Percentiles rank a stretch among this genome's conserved stretches.
Evolutionary conservation across 306 rosid species (phyloP).

Genomic region (Quercus variabilis): DNA sequence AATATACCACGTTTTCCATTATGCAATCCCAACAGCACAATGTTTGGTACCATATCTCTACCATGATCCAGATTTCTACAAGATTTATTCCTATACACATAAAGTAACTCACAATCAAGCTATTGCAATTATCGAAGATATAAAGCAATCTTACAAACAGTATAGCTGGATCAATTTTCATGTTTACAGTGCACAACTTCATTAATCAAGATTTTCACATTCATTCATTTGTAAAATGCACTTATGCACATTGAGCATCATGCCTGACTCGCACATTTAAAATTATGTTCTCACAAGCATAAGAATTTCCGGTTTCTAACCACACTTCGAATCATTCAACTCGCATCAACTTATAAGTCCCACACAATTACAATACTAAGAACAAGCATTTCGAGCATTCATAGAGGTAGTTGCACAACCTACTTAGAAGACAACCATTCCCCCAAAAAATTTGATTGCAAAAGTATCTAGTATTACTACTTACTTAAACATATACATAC

Average conservation of each 20-base stretch:
- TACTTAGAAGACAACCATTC: neutral
- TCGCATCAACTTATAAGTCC: neutral
- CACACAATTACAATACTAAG: neutral
- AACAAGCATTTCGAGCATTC: neutral
- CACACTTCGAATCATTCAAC: neutral
- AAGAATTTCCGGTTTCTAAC: neutral
- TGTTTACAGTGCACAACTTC: neutral
- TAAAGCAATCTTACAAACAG: neutral
- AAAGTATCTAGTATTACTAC: constrained; percentile 33
- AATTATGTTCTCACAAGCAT: neutral
- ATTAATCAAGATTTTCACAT: neutral
- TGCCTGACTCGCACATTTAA: neutral
- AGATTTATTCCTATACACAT: neutral
- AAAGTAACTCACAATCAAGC: neutral
- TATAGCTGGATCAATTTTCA: neutral
- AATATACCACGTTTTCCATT: neutral
- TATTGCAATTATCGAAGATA: neutral
- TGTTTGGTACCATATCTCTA: neutral
- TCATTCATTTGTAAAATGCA: neutral
- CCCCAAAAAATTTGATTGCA: constrained; percentile 18
- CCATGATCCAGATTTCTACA: neutral
- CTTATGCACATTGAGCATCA: neutral
- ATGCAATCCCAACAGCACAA: neutral
- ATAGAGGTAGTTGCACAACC: neutral
- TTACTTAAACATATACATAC: constrained; percentile 1